These are phyloP conservation scores for Rhypophila decipiens DNA, from an alignment of 495 filamentous ascomycete species.

Conservation along the genomic window DNA sequence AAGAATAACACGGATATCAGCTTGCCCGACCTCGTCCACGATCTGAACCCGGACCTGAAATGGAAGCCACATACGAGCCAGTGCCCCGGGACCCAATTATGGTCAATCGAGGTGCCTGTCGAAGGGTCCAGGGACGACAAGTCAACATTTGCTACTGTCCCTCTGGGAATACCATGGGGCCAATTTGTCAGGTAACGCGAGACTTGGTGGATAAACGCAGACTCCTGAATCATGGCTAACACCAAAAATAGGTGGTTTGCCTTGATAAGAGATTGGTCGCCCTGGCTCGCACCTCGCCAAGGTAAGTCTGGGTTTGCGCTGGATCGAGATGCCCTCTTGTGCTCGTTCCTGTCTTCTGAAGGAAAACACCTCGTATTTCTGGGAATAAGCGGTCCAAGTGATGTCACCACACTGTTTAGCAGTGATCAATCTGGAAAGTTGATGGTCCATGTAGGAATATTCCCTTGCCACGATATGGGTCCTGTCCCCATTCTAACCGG, in stretches of 20 bases:
- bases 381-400: constrained; percentile 67
- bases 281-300: constrained; percentile 87
- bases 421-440: constrained; percentile 62
- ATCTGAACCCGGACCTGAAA: constrained; percentile 50
- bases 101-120: constrained; percentile 57
- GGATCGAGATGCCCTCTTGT: constrained; percentile 72
- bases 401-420: constrained; percentile 65
- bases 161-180: constrained; percentile 59
- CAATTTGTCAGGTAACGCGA: constrained; percentile 30
- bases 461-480: too few relatives aligned
- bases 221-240: not conserved
- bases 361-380: constrained; percentile 78
- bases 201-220: not conserved
- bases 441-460: constrained; percentile 52
- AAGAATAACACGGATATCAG: constrained; percentile 29
- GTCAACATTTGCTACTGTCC: constrained; percentile 49
- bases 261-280: constrained; percentile 67
- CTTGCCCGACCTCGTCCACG: constrained; percentile 54
- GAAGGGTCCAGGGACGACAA: constrained; percentile 44
- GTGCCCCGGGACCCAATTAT: constrained; percentile 63
- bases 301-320: constrained; percentile 58
- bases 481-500: constrained; percentile 1
- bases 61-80: constrained; percentile 56
- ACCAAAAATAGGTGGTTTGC: constrained; percentile 59
- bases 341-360: constrained; percentile 68